phyloP scores from a whole-genome alignment of 345 rosid genomes.

The Eucalyptus guilfoylei region DNA sequence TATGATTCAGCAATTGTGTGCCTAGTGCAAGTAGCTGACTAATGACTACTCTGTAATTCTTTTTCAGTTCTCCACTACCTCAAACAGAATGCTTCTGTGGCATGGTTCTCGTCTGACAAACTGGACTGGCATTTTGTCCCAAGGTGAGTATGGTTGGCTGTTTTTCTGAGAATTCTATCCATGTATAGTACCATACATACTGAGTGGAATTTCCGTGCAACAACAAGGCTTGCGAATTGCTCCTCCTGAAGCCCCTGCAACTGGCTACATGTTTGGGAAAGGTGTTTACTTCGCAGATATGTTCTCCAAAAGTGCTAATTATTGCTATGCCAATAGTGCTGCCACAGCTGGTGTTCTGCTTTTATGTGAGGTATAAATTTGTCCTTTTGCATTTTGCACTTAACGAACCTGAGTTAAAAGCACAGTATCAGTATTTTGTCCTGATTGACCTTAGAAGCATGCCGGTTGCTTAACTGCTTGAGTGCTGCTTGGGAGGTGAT shows the following conservation, averaged over 20 bases:
- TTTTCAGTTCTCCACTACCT: constrained; percentile 41
- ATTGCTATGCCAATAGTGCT: constrained; percentile 47
- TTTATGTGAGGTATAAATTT: constrained; percentile 60
- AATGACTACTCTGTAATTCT: not conserved
- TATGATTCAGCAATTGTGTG: not conserved
- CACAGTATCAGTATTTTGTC: not conserved
- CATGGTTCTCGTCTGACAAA: constrained; percentile 94
- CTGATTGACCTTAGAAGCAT: not conserved
- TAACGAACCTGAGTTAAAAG: not conserved
- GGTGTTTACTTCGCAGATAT: constrained; percentile 95
- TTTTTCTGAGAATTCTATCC: not conserved
- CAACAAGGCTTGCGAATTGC: constrained; percentile 81
- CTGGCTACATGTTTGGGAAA: constrained; percentile 94
- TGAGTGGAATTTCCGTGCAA: constrained; percentile 1
- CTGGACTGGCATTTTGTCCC: constrained; percentile 97
- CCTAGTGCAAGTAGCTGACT: not conserved
- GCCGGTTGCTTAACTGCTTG: not conserved
- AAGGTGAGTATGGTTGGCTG: constrained; percentile 34
- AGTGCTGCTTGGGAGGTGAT: not conserved
- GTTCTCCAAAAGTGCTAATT: constrained; percentile 96
- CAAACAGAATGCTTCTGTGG: constrained; percentile 87
- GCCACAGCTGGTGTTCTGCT: constrained; percentile 62
- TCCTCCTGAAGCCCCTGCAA: constrained; percentile 91
- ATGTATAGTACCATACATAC: not conserved
- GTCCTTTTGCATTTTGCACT: not conserved